Evolutionary conservation across 2,329 filamentous ascomycete species (phyloP), one percentile per base, ranked within the genome.

Genomic region (Ophiognomonia clavigignenti-juglandacearum): DNA sequence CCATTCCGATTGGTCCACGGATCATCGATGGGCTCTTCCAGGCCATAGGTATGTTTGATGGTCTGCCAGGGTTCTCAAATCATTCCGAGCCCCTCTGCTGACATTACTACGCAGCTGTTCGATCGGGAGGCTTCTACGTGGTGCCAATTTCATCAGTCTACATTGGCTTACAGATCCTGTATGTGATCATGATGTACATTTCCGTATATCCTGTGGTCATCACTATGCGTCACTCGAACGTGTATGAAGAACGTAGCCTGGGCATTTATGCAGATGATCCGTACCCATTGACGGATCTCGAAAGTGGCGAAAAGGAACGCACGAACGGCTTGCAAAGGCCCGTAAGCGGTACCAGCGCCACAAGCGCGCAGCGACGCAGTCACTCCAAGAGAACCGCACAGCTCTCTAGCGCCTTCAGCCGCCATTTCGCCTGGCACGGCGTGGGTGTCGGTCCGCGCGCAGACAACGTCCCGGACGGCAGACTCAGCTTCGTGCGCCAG

Each of bases 161-260:
- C 32, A 78, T 81, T 6, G 79, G 77, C 2, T 66, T 83, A 3
- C 75, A 82, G 50, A 70, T 84, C 1, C 62, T 80, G 2, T 83
- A 81, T 55, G 68, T 83, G 11, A 71, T 83, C 46, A 81, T 83
- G 69, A 84, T 84, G 78, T 85, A 84, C 60, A 77, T 84, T 35
- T 79, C 79, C 1, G 77, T 74, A 3, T 83, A 81, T 50, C 81
- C 82, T 0, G 73, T 83, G 19, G 74, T 78, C 22, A 79, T 84
- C 49, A 80, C 77, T 1, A 78, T 84, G 64, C 76, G 83, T 23
- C 80, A 83, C 59, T 84, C 82, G 32, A 87, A 87, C 57, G 78
- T 85, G 24, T 88, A 88, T 58, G 83, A 87, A 59, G 83, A 88
- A 57, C 72, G 80, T 6, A 82, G 78, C 0, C 67, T 87, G 2